phyloP scores from a whole-genome alignment of 2,329 filamentous ascomycete genomes.

The Cladosporium halotolerans region DNA sequence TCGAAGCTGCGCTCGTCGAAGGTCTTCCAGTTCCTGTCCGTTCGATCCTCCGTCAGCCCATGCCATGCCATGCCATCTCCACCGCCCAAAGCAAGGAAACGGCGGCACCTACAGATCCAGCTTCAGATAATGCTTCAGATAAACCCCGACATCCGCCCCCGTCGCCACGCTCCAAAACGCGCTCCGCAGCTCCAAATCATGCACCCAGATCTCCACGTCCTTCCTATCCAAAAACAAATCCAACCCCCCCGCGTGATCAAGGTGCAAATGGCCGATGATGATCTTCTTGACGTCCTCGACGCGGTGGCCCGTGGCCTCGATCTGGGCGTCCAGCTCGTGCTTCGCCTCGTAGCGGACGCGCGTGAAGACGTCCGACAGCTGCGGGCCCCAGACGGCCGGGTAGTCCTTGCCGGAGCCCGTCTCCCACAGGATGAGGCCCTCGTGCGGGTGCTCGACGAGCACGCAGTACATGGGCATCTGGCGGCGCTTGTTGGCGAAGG shows the following conservation, averaged over 20 bases:
- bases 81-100: not conserved
- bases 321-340: constrained; percentile 30
- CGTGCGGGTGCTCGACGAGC: constrained; percentile 40
- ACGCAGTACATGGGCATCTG: constrained; percentile 37
- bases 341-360: constrained; percentile 29
- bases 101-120: constrained; percentile 26
- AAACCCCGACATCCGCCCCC: constrained; percentile 30
- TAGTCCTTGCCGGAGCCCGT: constrained; percentile 42
- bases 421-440: constrained; percentile 42
- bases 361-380: constrained; percentile 29
- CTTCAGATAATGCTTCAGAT: constrained; percentile 31
- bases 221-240: constrained; percentile 30
- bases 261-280: constrained; percentile 32
- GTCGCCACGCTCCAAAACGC: constrained; percentile 33
- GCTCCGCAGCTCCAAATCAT: constrained; percentile 27
- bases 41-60: not conserved
- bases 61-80: not conserved
- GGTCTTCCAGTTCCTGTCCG: constrained; percentile 33
- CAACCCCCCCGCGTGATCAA: constrained; percentile 31
- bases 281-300: constrained; percentile 33
- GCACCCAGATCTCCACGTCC: constrained; percentile 33
- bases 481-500: constrained; percentile 38
- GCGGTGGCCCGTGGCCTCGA: constrained; percentile 30
- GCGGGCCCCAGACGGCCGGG: constrained; percentile 29
- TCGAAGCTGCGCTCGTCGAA: constrained; percentile 31